phyloP scores from a whole-genome alignment of 768 basidiomycete genomes.

The Chalciporus sphaerocephalus region DNA sequence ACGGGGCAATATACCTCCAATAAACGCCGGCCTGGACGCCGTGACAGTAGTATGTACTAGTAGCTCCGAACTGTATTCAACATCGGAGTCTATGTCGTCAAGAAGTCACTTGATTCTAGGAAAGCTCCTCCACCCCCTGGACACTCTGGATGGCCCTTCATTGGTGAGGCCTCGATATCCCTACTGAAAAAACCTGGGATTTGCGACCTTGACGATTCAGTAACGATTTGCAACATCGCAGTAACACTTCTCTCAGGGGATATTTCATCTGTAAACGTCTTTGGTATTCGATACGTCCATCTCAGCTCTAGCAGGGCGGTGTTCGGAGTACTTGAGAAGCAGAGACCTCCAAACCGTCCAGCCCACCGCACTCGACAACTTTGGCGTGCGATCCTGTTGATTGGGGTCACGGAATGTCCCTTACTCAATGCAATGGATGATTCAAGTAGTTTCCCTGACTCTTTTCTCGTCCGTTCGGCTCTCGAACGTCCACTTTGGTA shows the following conservation, averaged over 20 bases:
- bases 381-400: conserved; percentile 22
- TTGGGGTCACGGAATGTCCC: not conserved
- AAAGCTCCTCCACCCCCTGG: conserved; percentile 8
- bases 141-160: conserved; percentile 30
- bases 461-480: conserved; percentile 6
- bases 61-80: no score
- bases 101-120: not conserved
- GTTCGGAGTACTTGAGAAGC: conserved; percentile 12
- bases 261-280: conserved; percentile 17
- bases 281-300: conserved; percentile 45
- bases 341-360: conserved; percentile 1
- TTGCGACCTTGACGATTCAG: conserved; percentile 11
- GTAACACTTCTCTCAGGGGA: conserved; percentile 15
- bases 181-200: conserved; percentile 50
- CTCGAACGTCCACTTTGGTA: not conserved
- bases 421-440: conserved; percentile 10
- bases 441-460: conserved; percentile 7
- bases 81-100: conserved; percentile 2
- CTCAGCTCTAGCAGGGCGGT: conserved; percentile 41
- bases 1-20: no score
- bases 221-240: not conserved
- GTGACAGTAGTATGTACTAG: conserved; percentile 17
- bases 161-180: conserved; percentile 58
- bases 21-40: no score
- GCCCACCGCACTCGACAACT: conserved; percentile 8